Evolutionary conservation across 176 grass and related monocot genomes (phyloP), one percentile per base, ranked within the genome.

Genomic region (Phyllostachys edulis): DNA sequence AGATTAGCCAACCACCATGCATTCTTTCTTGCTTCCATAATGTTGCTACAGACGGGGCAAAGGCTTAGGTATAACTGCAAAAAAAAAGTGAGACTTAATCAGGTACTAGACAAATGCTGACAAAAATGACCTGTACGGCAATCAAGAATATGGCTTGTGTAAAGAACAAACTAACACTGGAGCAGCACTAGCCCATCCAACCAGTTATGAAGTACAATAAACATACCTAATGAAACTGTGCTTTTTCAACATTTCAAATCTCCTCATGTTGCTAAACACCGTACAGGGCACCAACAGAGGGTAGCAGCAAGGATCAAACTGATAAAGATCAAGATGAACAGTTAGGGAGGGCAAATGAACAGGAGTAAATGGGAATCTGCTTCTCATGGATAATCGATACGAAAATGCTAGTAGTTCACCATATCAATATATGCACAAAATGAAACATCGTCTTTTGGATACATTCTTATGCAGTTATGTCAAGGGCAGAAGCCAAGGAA

Each of bases 291-390:
- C 50, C 69, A 34, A 44, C 39, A 45, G 34, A 34, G 9, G 38
- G 23, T 51, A 65, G 11, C 24, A 47, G 64, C 23, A 21, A 59
- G 57, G 61, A 11, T 18, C 72, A 23, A 47, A n/a, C 46, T 60
- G 62, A 75, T 54, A 76, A 17, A 24, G 71, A 81, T 71, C 46
- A 75, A 24, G 18, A 32, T 29, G n/a, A 80, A 73, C 75, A 71
- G 84, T 52, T 40, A 9, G 27, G n/a, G 34, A 74, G 29, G 70
- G 0, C 9, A 44, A 55, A 23, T 13, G 57, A 59, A 73, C 63
- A 36, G 9, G 57, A 32, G 12, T 50, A 38, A 65, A 32, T 44
- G 23, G 21, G 11, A 76, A 67, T 76, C 5, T 26, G 12, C 52
- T 44, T 81, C 32, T 23, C 34, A 54, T 41, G 12, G 12, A 77